phyloP scores from a whole-genome alignment of 75 land plant genomes.

The Selaginella moellendorffii region DNA sequence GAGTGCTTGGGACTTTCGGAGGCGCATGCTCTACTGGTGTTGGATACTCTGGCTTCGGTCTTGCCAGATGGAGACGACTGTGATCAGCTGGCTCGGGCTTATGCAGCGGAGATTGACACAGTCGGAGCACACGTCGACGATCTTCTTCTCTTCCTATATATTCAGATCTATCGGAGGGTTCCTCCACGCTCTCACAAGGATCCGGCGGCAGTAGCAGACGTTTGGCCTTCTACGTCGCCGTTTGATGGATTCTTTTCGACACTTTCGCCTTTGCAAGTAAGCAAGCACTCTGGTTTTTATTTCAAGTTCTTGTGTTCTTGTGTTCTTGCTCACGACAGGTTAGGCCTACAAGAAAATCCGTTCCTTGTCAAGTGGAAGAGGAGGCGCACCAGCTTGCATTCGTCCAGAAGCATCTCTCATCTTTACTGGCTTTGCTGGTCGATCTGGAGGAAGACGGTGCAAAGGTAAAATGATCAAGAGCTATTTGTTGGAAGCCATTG shows the following conservation, averaged over 20 bases:
- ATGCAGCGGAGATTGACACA: slow-evolving; percentile 27
- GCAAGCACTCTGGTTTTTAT: not conserved
- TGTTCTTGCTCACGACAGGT: slow-evolving; percentile 28
- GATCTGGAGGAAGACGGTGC: slow-evolving; percentile 50
- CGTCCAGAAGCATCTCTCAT: slow-evolving; percentile 78
- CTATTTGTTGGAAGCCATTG: no score
- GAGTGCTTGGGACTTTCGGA: slow-evolving; percentile 45
- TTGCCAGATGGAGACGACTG: slow-evolving; percentile 24
- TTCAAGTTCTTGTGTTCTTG: no score
- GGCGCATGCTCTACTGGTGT: slow-evolving; percentile 54
- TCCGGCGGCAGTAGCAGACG: slow-evolving; percentile 81
- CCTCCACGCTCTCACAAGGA: slow-evolving; percentile 80
- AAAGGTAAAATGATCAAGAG: no score
- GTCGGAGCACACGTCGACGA: slow-evolving; percentile 58
- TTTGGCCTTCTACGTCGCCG: slow-evolving; percentile 91
- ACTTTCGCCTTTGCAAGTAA: slow-evolving; percentile 81
- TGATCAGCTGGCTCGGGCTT: slow-evolving; percentile 34
- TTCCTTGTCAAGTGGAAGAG: slow-evolving; percentile 93
- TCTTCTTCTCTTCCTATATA: slow-evolving; percentile 59
- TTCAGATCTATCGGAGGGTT: slow-evolving; percentile 72
- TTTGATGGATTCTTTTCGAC: slow-evolving; percentile 83
- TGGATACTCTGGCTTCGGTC: slow-evolving; percentile 69
- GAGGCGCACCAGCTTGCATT: slow-evolving; percentile 89
- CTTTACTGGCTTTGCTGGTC: slow-evolving; percentile 59
- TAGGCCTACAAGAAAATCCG: slow-evolving; percentile 48